phyloP scores from a whole-genome alignment of 768 basidiomycete genomes.

The Roridomyces roridus region DNA sequence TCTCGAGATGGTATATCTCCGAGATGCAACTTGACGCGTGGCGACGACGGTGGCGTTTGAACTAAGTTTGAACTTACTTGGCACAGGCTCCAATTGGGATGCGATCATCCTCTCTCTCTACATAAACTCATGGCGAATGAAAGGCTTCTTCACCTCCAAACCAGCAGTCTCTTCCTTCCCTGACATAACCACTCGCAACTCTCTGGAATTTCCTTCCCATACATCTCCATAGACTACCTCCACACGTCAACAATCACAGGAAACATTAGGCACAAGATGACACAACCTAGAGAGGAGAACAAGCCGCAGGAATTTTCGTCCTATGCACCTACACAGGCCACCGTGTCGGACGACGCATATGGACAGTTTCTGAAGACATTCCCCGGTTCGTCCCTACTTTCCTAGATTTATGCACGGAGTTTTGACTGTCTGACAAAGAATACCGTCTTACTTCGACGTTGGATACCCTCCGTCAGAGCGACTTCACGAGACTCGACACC shows the following conservation, averaged over 20 bases:
- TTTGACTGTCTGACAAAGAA: constrained; percentile 47
- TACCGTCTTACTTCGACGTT: constrained; percentile 74
- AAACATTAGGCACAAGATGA: constrained; percentile 39
- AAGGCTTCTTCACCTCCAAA: too few species aligned
- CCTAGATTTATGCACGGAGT: constrained; percentile 34
- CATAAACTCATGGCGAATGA: too few species aligned
- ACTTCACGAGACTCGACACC: constrained; percentile 64
- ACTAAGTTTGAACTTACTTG: too few species aligned
- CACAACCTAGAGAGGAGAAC: constrained; percentile 12
- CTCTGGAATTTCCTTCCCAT: constrained; percentile 47
- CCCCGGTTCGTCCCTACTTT: constrained; percentile 25
- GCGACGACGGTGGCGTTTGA: too few species aligned
- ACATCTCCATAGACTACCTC: constrained; percentile 40
- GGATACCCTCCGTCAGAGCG: constrained; percentile 68
- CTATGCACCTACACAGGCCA: constrained; percentile 23
- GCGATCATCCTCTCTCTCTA: too few species aligned
- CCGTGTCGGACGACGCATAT: constrained; percentile 24
- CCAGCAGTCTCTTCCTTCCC: too few species aligned
- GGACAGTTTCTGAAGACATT: constrained; percentile 27
- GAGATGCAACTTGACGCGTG: too few species aligned
- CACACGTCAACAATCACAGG: constrained; percentile 41
- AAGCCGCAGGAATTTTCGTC: constrained; percentile 49
- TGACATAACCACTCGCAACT: too few species aligned
- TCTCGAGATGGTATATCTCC: too few species aligned
- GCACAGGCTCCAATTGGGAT: too few species aligned